Evolutionary conservation across 31 red algal genomes (phyloP), one percentile per base, ranked within the genome.

Genomic region (Odonthalia washingtoniensis): DNA sequence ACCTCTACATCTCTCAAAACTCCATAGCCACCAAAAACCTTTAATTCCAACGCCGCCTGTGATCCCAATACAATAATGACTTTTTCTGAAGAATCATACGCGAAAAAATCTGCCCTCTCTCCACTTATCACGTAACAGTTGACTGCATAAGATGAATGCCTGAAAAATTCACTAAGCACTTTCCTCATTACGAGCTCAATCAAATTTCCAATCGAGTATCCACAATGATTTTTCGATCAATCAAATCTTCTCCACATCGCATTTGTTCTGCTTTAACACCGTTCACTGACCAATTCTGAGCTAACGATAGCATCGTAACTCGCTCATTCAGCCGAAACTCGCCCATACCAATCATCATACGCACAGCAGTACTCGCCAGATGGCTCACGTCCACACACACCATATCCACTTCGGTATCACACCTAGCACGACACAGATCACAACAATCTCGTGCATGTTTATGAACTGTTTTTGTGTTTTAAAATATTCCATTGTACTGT

Each of bases 41-140:
- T 57, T 9, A 57, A 21, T 21, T 57, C 49, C 49, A 9, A 57
- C 9, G 49, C 49, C 9, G 49, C 49, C 12, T 21, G 9, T 21
- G 21, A 14, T 14, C 21, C 21, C 12, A 57, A 9, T 14, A 57
- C 49, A 21, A 57, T 21, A 57, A 57, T 14, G 21, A 57, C 49
- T 57, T 57, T 57, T 21, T 9, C 49, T 21, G 21, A 57, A 14
- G 9, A 9, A 57, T 57, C 21, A 21, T 57, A 14, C 21, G 49
- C 49, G 21, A 57, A 57, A 57, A 14, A 57, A 57, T 57, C 49
- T 9, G 49, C 9, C 49, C 21, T 57, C 21, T 89, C 37, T 5
- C 75, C 75, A 60, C 37, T 65, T n/a, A 62, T 89, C 9, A 89
- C 75, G 31, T 89, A 89, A 31, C 73, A 61, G 57, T 89, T 79